A percentile compares a stretch with the other conserved stretches of the same genome.
Conservation (phyloP, 1,139 yeast genomes). For the Kurtzmaniella quercitrusa region DNA sequence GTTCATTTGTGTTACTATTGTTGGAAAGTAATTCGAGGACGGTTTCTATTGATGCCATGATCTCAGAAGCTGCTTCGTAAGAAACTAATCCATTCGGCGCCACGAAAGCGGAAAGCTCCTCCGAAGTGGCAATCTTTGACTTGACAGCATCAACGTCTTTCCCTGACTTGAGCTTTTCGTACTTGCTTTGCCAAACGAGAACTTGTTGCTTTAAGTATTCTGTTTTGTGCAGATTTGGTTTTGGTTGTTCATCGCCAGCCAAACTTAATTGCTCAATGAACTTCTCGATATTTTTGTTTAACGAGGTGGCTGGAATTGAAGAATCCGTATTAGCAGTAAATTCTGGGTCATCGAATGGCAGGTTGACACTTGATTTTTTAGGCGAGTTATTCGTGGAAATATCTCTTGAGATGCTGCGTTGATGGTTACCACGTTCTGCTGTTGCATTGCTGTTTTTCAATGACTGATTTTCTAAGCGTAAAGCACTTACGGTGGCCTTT, state of each 20-base stretch:
- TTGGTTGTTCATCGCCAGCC: constrained; percentile 18
- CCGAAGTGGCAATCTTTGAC: constrained; percentile 19
- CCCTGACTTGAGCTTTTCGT: constrained; percentile 37
- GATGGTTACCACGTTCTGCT: constrained; percentile 11
- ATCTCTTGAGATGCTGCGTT: not conserved
- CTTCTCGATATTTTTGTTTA: constrained; percentile 17
- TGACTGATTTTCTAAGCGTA: constrained; percentile 39
- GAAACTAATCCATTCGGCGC: constrained; percentile 45
- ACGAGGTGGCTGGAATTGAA: not conserved
- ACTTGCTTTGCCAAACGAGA: constrained; percentile 44
- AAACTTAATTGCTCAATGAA: constrained; percentile 29
- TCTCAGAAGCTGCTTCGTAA: constrained; percentile 37
- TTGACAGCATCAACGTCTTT: constrained; percentile 21
- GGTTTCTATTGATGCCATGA: constrained; percentile 46
- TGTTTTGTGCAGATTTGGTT: constrained; percentile 6
- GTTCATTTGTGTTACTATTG: constrained; percentile 8
- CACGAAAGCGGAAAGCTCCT: constrained; percentile 27
- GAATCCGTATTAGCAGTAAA: constrained; percentile 4
- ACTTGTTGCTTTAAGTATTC: constrained; percentile 28
- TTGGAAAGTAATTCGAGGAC: constrained; percentile 34
- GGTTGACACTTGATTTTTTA: not conserved
- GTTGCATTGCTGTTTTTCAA: constrained; percentile 24
- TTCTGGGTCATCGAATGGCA: not conserved
- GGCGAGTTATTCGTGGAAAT: constrained; percentile 2
- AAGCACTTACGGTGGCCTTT: constrained; percentile 31